Evolutionary conservation across 2,329 filamentous ascomycete species (phyloP).

Genomic region (Stromatinia cepivora): DNA sequence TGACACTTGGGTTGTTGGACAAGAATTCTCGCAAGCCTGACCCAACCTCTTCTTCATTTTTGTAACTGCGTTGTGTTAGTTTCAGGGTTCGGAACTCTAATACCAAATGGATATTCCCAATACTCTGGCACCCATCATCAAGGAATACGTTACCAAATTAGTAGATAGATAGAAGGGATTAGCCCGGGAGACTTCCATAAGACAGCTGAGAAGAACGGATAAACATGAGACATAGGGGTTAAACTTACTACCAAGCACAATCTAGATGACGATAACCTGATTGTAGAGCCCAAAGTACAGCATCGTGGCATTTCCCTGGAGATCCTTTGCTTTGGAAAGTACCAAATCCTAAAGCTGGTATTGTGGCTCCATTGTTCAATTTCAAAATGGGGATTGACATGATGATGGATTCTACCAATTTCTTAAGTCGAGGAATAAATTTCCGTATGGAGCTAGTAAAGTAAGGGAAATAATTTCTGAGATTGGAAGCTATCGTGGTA

Average conservation of each 20-base stretch:
- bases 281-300: conserved; percentile 60
- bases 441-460: background rate
- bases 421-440: conserved; percentile 10
- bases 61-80: conserved; percentile 50
- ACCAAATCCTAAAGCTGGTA: conserved; percentile 49
- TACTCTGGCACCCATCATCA: background rate
- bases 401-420: background rate
- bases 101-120: conserved; percentile 3
- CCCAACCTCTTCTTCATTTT: conserved; percentile 81
- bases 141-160: background rate
- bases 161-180: background rate
- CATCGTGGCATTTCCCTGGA: conserved; percentile 48
- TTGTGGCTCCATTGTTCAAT: conserved; percentile 42
- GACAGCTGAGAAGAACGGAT: conserved; percentile 1
- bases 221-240: conserved; percentile 14
- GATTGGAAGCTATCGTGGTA: background rate
- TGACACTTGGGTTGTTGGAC: conserved; percentile 55
- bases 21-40: conserved; percentile 73
- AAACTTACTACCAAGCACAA: conserved; percentile 61
- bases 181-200: conserved; percentile 39
- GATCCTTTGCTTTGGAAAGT: conserved; percentile 35
- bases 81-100: background rate
- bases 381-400: conserved; percentile 25
- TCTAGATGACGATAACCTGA: conserved; percentile 68
- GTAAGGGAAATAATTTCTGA: background rate